Conservation (phyloP, 495 filamentous ascomycete species). For the Penicillium fimorum region DNA sequence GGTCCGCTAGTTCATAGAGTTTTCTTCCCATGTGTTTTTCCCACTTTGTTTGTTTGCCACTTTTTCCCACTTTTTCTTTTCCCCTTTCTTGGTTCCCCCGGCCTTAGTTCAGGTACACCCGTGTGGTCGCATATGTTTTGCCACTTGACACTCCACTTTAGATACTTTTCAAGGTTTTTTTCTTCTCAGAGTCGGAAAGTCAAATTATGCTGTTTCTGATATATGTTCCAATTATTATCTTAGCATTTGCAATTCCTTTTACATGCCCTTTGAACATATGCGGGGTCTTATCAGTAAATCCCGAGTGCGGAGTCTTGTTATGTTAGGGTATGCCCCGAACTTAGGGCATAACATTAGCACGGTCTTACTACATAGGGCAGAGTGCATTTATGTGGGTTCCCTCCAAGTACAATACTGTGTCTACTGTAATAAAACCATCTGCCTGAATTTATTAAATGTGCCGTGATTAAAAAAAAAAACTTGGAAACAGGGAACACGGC, state of each 20-base stretch:
- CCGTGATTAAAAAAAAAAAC: neutral
- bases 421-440: conserved; percentile 1
- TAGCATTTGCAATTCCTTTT: conserved; percentile 6
- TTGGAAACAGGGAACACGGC: neutral
- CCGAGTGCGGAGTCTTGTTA: neutral
- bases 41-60: conserved; percentile 16
- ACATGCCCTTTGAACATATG: conserved; percentile 1
- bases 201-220: conserved; percentile 7
- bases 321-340: neutral
- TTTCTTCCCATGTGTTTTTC: conserved; percentile 18
- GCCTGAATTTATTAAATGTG: neutral
- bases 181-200: neutral
- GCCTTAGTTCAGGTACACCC: conserved; percentile 14
- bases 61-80: neutral
- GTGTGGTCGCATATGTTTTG: conserved; percentile 8
- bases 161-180: no score
- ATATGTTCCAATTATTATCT: neutral
- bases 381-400: neutral
- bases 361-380: neutral
- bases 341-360: neutral
- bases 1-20: conserved; percentile 18
- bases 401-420: neutral
- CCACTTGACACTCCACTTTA: conserved; percentile 6
- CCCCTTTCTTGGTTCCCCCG: conserved; percentile 10
- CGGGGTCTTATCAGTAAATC: neutral